Percentiles rank a stretch among this genome's conserved stretches.
These are phyloP conservation scores for Endogone sp. DNA, from an alignment of 192 early-diverging fungal genomes.

Conservation along the genomic window DNA sequence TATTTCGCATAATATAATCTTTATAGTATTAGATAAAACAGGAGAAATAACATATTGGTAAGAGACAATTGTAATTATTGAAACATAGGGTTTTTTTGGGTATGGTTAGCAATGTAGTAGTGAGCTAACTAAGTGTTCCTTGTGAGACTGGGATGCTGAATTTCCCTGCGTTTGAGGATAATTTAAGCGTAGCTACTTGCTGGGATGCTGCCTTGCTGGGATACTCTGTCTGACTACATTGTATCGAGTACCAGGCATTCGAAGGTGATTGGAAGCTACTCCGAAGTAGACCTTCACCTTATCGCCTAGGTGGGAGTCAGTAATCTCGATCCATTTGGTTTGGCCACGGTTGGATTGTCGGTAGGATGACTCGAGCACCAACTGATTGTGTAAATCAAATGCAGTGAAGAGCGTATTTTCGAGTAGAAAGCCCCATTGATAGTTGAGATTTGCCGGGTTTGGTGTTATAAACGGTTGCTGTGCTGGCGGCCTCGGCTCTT, in stretches of 20 bases:
- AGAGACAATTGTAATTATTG: too few species aligned
- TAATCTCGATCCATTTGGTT: conserved; percentile 20
- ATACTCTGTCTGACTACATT: conserved; percentile 7
- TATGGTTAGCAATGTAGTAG: too few species aligned
- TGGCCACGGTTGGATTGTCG: conserved; percentile 5
- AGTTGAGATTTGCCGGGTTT: background rate
- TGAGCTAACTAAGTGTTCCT: too few species aligned
- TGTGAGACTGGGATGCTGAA: too few species aligned
- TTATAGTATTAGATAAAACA: too few species aligned
- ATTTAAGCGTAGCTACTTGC: too few species aligned
- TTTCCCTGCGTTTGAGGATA: too few species aligned
- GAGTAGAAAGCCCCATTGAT: conserved; percentile 28
- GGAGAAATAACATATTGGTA: too few species aligned
- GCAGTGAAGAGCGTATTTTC: conserved; percentile 26
- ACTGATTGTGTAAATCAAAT: conserved; percentile 22
- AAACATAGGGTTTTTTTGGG: too few species aligned
- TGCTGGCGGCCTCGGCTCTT: too few species aligned
- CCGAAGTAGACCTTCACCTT: conserved; percentile 22
- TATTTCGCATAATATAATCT: too few species aligned
- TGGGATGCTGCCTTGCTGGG: too few species aligned
- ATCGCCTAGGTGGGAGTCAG: conserved; percentile 14
- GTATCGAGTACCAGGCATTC: conserved; percentile 34
- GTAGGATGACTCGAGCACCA: conserved; percentile 18
- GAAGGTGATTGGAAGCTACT: conserved; percentile 20
- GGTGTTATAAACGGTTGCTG: background rate